phyloP scores from a whole-genome alignment of 129 eudicot genomes.

The Rutidosis leptorrhynchoides region DNA sequence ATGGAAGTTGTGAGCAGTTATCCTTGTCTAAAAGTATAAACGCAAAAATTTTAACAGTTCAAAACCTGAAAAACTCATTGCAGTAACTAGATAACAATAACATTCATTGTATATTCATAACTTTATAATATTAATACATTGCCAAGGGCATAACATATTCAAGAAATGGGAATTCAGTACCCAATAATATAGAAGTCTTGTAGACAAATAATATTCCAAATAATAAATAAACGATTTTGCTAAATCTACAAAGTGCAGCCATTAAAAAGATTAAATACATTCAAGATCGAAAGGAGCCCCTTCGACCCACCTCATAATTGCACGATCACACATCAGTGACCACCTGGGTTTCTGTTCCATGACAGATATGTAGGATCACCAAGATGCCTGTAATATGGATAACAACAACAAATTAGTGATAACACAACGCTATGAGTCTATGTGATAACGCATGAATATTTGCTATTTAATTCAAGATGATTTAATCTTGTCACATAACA shows the following conservation, averaged over 20 bases:
- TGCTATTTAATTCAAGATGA: conserved; percentile 1
- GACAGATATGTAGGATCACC: conserved; percentile 92
- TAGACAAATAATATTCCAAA: not conserved
- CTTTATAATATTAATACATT: conserved; percentile 14
- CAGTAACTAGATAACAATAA: not conserved
- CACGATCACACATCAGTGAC: conserved; percentile 40
- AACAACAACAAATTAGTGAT: not conserved
- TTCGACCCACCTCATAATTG: conserved; percentile 25
- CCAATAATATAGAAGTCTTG: conserved; percentile 2
- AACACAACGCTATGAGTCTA: conserved; percentile 9
- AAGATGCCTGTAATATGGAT: conserved; percentile 54
- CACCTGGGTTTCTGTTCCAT: conserved; percentile 91
- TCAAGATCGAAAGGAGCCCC: conserved; percentile 24
- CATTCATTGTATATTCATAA: conserved; percentile 6
- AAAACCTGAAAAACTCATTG: not conserved
- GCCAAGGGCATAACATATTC: not conserved
- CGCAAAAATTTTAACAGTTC: not conserved
- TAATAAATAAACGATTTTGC: conserved; percentile 14
- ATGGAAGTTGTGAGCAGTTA: not conserved
- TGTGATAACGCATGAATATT: not conserved
- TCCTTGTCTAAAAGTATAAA: not conserved
- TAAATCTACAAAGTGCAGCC: conserved; percentile 16
- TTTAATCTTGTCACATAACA: not conserved
- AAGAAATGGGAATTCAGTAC: conserved; percentile 8
- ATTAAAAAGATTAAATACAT: conserved; percentile 29